Evolutionary conservation across 108 stramenopile species (phyloP).

Genomic region (Nitzschia sp.): DNA sequence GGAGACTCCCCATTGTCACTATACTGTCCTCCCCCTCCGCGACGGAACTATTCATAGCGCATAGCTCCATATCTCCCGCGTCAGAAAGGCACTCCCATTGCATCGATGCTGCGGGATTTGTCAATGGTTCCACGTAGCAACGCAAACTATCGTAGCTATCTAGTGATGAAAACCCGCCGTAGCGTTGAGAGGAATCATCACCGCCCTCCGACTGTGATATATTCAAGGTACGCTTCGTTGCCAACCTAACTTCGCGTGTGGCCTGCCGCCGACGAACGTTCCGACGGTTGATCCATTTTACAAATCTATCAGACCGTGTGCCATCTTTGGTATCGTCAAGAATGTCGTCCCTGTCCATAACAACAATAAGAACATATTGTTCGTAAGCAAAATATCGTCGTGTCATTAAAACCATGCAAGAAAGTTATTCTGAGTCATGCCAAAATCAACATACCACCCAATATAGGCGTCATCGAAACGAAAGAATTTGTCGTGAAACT

Average conservation of each 20-base stretch:
- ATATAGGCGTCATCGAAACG: conserved; percentile 7
- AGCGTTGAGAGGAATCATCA: too few species aligned
- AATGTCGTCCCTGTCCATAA: conserved; percentile 21
- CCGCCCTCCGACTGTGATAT: background rate
- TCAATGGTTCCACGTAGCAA: too few species aligned
- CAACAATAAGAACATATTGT: background rate
- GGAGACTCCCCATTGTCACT: background rate
- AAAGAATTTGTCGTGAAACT: conserved; percentile 12
- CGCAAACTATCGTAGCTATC: too few species aligned
- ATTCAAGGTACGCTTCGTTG: conserved; percentile 9
- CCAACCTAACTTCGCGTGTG: background rate
- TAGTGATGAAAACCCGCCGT: too few species aligned
- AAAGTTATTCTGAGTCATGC: too few species aligned
- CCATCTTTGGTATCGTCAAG: conserved; percentile 12
- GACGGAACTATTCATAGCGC: background rate
- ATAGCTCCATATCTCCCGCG: conserved; percentile 9
- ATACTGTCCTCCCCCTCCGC: background rate
- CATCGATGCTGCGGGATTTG: background rate
- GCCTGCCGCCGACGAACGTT: conserved; percentile 17
- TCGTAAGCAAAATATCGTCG: too few species aligned
- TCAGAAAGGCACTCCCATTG: conserved; percentile 10
- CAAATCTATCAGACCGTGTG: conserved; percentile 12
- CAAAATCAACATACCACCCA: conserved; percentile 12
- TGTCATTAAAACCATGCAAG: too few species aligned
- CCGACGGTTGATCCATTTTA: conserved; percentile 35